Conservation (phyloP, 352 stramenopile species). For the Phytophthora pluvialis region DNA sequence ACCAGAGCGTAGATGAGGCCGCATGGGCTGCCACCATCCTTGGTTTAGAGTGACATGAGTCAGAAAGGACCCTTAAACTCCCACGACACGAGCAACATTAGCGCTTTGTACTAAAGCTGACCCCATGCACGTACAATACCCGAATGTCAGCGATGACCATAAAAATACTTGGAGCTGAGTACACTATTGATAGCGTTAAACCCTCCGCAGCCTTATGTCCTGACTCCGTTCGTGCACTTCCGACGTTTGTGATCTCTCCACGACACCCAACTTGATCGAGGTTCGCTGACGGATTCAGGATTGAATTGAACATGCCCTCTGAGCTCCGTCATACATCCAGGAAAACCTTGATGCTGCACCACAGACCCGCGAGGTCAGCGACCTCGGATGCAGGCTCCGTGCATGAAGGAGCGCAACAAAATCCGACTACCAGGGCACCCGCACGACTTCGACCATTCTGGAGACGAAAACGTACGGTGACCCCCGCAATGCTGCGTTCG, state of each 20-base stretch:
- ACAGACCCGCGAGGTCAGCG: slow-evolving; percentile 8
- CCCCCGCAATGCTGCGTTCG: slow-evolving; percentile 9
- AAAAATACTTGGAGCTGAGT: too few relatives aligned
- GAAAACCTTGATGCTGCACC: background rate
- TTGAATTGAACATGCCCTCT: slow-evolving; percentile 18
- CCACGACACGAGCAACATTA: too few relatives aligned
- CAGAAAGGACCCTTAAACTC: too few relatives aligned
- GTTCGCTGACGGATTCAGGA: background rate
- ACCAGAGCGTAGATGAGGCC: slow-evolving; percentile 33
- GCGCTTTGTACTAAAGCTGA: too few relatives aligned
- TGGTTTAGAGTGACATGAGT: background rate
- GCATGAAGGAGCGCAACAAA: background rate
- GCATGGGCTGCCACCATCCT: background rate
- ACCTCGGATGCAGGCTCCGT: slow-evolving; percentile 9
- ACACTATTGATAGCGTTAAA: slow-evolving; percentile 6
- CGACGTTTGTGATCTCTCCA: slow-evolving; percentile 1
- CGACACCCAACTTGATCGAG: background rate
- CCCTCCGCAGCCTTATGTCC: background rate
- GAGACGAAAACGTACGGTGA: slow-evolving; percentile 26
- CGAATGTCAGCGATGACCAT: too few relatives aligned
- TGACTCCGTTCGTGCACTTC: slow-evolving; percentile 1
- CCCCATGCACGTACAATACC: too few relatives aligned
- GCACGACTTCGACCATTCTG: slow-evolving; percentile 23
- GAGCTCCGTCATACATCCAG: slow-evolving; percentile 7
- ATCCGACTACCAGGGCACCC: background rate